Evolutionary conservation across 1,139 yeast species (phyloP), one percentile per base, ranked within the genome.

Genomic region (Debaryomycetaceae sp.): DNA sequence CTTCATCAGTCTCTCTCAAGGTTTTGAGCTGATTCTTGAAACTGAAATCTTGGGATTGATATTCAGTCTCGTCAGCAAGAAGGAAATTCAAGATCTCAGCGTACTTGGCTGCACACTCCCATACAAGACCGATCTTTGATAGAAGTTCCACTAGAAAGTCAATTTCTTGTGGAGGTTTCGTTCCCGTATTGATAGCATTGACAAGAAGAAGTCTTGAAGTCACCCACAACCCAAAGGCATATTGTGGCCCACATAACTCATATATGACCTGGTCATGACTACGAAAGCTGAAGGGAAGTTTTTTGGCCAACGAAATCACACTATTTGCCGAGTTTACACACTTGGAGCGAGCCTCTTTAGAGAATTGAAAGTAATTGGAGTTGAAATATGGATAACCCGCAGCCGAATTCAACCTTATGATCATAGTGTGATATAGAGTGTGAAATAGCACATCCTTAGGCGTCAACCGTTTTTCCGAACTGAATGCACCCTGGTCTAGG

Each of bases 361-460:
- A 47, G 51, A 51, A 39, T 53, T 53, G 24, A 49, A 46, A 9
- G 49, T 37, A 37, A 9, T 38, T n/a, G 2, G 64, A 55, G 41
- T 59, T 60, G n/a, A 61, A 55, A 41, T 60, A 57, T 11, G 67
- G 61, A 45, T 58, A 64, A 1, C 64, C 68, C 22, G 62, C 60
- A 4, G 66, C 58, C 0, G 66, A 60, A 45, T 64, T 63, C 13
- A 63, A 46, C 41, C 63, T 60, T 35, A 63, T 58, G 24, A 62
- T 47, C 4, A 66, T 53, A 0, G 65, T 62, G 38, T 59, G 57
- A 45, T 63, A 64, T 13, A 57, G 55, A 5, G 65, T 59, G 42
- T 49, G 62, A 6, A 64, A 44, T 46, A 49, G 38, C 11, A 49
- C 42, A 24, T 44, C 44, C 13, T 39, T 27, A 33, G 31, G 38